Evolutionary conservation across 1,284 basidiomycete genomes (phyloP).

Genomic region (Cystobasidium sp.): DNA sequence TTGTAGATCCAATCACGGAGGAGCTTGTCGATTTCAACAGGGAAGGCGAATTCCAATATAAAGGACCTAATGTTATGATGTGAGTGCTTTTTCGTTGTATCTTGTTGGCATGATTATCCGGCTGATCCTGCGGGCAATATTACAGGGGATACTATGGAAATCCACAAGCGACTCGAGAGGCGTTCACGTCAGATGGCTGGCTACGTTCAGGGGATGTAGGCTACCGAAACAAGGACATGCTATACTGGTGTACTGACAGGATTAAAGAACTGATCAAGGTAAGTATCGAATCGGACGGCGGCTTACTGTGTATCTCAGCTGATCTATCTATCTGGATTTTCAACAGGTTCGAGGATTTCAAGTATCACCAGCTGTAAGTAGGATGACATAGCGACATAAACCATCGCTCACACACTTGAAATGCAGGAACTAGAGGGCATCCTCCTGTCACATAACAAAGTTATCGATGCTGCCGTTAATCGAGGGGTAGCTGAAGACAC

Average conservation of each 20-base stretch:
- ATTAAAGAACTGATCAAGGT: slow-evolving; percentile 22
- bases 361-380: slow-evolving; percentile 20
- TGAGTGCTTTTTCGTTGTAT: background rate
- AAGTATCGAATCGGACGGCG: background rate
- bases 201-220: slow-evolving; percentile 58
- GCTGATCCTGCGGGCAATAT: slow-evolving; percentile 12
- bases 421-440: slow-evolving; percentile 19
- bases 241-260: slow-evolving; percentile 21
- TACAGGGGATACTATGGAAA: slow-evolving; percentile 55
- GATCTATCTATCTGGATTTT: background rate
- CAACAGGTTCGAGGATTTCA: slow-evolving; percentile 16
- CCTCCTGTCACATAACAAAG: slow-evolving; percentile 3
- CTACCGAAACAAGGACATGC: slow-evolving; percentile 46
- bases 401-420: background rate
- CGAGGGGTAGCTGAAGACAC: slow-evolving; percentile 19
- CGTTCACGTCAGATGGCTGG: slow-evolving; percentile 52
- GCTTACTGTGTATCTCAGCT: background rate
- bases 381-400: background rate
- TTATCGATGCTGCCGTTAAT: slow-evolving; percentile 19
- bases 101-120: background rate
- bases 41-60: slow-evolving; percentile 26
- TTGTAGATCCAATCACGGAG: slow-evolving; percentile 6
- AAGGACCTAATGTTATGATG: slow-evolving; percentile 27
- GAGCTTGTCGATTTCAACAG: slow-evolving; percentile 16
- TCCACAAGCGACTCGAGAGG: slow-evolving; percentile 52